Conservation (phyloP, 768 basidiomycete species). For the Lyophyllum atratum region DNA sequence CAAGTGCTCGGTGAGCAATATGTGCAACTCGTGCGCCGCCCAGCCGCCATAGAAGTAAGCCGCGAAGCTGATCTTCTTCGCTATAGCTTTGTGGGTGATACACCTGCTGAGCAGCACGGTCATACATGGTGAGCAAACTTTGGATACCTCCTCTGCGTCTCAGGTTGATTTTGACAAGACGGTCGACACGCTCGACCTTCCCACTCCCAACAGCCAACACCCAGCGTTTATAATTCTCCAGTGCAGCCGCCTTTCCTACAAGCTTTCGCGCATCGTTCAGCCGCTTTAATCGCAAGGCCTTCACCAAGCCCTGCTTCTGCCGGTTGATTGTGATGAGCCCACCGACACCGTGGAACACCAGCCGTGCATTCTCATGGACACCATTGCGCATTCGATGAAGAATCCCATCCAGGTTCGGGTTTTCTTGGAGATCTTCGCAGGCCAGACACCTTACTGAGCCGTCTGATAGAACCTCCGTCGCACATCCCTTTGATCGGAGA, state of each 20-base stretch:
- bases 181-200: not conserved
- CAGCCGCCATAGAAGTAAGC: slow-evolving; percentile 18
- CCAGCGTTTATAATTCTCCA: not conserved
- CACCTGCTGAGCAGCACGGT: slow-evolving; percentile 12
- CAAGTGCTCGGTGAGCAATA: slow-evolving; percentile 18
- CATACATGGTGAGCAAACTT: slow-evolving; percentile 15
- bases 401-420: slow-evolving; percentile 17
- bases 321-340: slow-evolving; percentile 6
- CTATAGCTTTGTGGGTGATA: slow-evolving; percentile 19
- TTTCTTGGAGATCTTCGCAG: too few relatives aligned
- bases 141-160: slow-evolving; percentile 15
- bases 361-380: slow-evolving; percentile 12
- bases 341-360: slow-evolving; percentile 17
- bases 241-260: not conserved
- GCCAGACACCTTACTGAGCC: too few relatives aligned
- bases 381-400: slow-evolving; percentile 8
- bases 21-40: slow-evolving; percentile 21
- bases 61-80: slow-evolving; percentile 21
- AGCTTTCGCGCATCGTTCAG: not conserved
- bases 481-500: too few relatives aligned
- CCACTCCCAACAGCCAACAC: not conserved
- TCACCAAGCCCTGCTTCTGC: slow-evolving; percentile 6
- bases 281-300: not conserved
- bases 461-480: too few relatives aligned
- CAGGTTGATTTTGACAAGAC: not conserved